These are phyloP conservation scores for Boletus edulis DNA, from an alignment of 768 basidiomycete species.

Conservation along the genomic window DNA sequence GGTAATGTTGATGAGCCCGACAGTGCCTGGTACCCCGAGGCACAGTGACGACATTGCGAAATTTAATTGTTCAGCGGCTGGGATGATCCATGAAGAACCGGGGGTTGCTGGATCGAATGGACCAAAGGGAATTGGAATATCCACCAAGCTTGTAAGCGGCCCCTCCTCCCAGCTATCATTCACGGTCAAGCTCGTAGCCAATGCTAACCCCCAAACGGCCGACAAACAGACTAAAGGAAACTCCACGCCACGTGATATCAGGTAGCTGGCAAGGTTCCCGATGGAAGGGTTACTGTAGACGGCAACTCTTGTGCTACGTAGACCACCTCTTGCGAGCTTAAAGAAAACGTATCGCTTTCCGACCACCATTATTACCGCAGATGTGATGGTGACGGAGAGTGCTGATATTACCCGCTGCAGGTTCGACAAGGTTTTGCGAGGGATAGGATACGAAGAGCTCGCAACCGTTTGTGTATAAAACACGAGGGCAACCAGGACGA, in stretches of 20 bases:
- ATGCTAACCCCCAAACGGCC: constrained; percentile 12
- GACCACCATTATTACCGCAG: constrained; percentile 10
- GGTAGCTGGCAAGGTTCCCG: constrained; percentile 4
- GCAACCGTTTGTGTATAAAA: neutral
- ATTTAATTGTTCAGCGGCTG: neutral
- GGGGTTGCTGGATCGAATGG: neutral
- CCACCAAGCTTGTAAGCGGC: fast-evolving
- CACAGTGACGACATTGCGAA: constrained; percentile 5
- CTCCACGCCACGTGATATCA: constrained; percentile 6
- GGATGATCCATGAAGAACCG: neutral
- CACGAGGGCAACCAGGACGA: constrained; percentile 5
- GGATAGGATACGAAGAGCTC: fast-evolving
- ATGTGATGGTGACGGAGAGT: constrained; percentile 11
- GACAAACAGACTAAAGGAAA: constrained; percentile 7
- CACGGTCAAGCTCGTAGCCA: constrained; percentile 12
- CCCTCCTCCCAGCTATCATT: constrained; percentile 5
- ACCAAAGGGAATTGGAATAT: neutral
- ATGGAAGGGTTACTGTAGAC: constrained; percentile 13
- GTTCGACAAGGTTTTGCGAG: neutral
- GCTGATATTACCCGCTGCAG: constrained; percentile 11
- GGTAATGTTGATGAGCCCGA: constrained; percentile 11
- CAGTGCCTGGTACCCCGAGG: neutral
- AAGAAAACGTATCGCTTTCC: constrained; percentile 18
- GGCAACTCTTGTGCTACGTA: constrained; percentile 10
- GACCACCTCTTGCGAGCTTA: constrained; percentile 8